Evolutionary conservation across 352 stramenopile species (phyloP), one percentile per base, ranked within the genome.

Genomic region (Blastocystis hominis): DNA sequence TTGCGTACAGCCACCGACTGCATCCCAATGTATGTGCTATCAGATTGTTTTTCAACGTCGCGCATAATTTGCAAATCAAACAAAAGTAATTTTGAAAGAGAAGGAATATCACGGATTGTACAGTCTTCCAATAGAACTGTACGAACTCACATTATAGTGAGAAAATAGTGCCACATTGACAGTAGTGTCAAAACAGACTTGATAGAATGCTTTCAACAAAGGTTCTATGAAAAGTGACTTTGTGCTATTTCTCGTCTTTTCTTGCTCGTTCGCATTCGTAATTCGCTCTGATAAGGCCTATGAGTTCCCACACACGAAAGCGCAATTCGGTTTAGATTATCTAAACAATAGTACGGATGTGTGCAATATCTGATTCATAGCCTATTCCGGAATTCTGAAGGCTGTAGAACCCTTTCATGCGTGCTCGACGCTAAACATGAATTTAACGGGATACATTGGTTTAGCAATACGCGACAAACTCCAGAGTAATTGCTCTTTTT

Each of bases 401-500:
- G n/a, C 46, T 53, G 47, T 46, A 10, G 72, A 84, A 64, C 72
- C 72, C 24, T 68, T 84, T 7, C 2, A 84, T 64, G 72, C 72
- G 7, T 84, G 72, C 47, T 40, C 15, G 17, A 7, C 36, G 34
- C 15, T 69, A 50, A 54, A 2, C 7, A 53, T 68, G 15, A 24
- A 84, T 84, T 30, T 84, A 34, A 36, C 13, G 2, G 47, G 47
- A 17, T 2, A 13, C 30, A 84, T 84, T 40, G 72, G 15, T 20
- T 68, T 84, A 10, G 72, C 72, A 66, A 84, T 84, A 53, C 72
- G 72, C 20, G 72, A 84, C 44, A 84, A 64, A 47, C 36, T 38
- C 44, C 38, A 66, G 24, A 44, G 30, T 20, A 68, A 66, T 10
- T 84, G 72, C 47, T 66, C 47, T 30, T 84, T 84, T 34, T 24